Base-by-base conservation (phyloP, 441 rosid genomes). In the Codiaeum variegatum region DNA sequence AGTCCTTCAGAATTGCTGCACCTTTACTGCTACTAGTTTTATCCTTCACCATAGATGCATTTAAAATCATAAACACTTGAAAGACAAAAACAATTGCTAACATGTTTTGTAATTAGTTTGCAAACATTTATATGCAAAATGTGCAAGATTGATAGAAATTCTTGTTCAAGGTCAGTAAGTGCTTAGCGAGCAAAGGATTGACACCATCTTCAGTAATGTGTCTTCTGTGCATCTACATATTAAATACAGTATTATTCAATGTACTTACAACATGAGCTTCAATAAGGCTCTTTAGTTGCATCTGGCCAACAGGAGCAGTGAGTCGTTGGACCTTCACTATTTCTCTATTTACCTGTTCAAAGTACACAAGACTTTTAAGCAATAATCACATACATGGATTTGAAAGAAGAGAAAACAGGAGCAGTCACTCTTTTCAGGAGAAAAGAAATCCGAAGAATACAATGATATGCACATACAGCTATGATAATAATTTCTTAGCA, bases 11-110 rank as follows among this genome's bases (percentile, higher is more conserved):
- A 73, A 95, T 88, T 46, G 80, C 74, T 1, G 83, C 80, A 0
- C 98, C 98, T 85, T 90, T 93, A 83, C 80, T 56, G 83, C 97
- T 93, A 60, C 98, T 94, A 15, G 98, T 93, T 90, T 95, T 93
- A 85, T 89, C 98, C 99, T 91, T 73, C 74, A 73, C 60, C 69
- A 75, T 32, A 52, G 36, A 68, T 13, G 60, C 63, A 63, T 56
- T 7, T 42, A 32, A n/a, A 34, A 59, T 36, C 38, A 60, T 24
- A n/a, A n/a, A 3, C 23, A 18, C 16, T 66, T n/a, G 40, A 49
- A 63, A 62, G 47, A 58, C n/a, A 1, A 51, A 49, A 18, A 21
- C 5, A 58, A 69, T 38, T 40, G 69, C 49, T 9, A 6, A 11
- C 34, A 32, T 24, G 38, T 15, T 47, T 34, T 32, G 59, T 11